Base-by-base conservation (phyloP, 345 rosid species). In the Stellera chamaejasme region DNA sequence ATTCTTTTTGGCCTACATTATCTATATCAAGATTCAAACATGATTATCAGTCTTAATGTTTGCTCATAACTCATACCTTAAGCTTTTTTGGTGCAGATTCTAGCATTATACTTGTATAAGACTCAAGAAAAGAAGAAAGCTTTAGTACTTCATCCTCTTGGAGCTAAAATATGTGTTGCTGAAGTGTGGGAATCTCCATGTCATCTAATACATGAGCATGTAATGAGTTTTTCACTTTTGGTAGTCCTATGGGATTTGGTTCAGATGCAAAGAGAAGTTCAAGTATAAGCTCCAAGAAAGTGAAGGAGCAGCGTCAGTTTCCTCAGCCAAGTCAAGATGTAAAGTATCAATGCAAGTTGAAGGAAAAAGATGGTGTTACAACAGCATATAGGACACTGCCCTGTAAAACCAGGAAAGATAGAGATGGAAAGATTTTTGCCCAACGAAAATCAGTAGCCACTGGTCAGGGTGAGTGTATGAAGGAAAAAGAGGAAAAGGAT, bases 341-440 rank as follows among this genome's bases (percentile, higher is more conserved):
- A 27, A 76, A 66, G 68, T 67, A 61, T 58, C 72, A 52, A 53
- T 85, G 50, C 10, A 73, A 67, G 69, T 64, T 63, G 13, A 73
- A 62, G 45, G 75, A 46, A 13, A 77, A 74, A 53, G 41, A 55
- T 13, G 28, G 36, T 53, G 48, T 15, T 23, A 41, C 48, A 65
- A 53, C 36, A 13, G 28, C 63, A 8, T 26, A 28, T 54, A 43
- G 54, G 52, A 65, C 56, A 42, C 65, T 43, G 45, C 57, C 54
- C 44, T 56, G 27, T 43, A 75, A 68, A 57, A 65, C 7, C 26
- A 72, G 47, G 46, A 56, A 32, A 46, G 45, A 55, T 50, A 46
- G 43, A 51, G 63, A 58, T 48, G 69, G 45, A 47, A 64, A 73
- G 59, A 48, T 48, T 63, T 55, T 32, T 15, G 60, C 63, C 50